Base-by-base conservation (phyloP, 1,284 basidiomycete genomes). In the Xerocomus minutiporus region DNA sequence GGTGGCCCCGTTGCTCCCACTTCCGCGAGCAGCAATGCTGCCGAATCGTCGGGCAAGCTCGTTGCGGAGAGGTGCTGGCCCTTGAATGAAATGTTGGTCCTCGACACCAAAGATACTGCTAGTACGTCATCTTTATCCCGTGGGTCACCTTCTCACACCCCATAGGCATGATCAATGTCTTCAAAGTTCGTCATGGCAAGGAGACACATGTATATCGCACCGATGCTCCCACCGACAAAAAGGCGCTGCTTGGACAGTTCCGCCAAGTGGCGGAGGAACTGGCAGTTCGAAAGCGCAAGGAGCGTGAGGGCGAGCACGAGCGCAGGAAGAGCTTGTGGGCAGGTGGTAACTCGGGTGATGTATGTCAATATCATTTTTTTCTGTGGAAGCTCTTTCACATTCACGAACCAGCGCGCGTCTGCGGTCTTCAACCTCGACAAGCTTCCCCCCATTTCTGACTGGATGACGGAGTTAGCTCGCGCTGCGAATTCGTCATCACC, bases 51-150 rank as follows among this genome's bases (percentile, higher is more conserved):
- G 9, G 83, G 84, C 15, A 91, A 89, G 61, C 77, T 98, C 38
- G 91, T 97, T 0, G 97, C 96, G 0, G 96, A 98, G 62, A 76
- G 83, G 53, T 97, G 93, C 66, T 99, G 95, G 86, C 82, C 87
- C 9, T 72, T 98, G 57, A 88, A 84, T 59, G 96, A 99, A 67
- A 92, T 98, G 75, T 75, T 95, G 28, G 91, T 98, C 0, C 80
- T 96, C 28, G 96, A 98, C 69, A 88, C 97, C 34, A 98, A 97
- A 70, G 97, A 99, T 71, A 88, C 91, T 6, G 80, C 92, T 3
- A 85, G 91, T 93, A 59, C 59, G 86, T 73, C 17, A 20, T 38
- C 20, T 46, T 44, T 49, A 4, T 40, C 15, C 34, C 6, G 51
- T 8, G 8, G 44, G 40, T 32, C 42, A 20, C 44, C 35, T 28